A percentile compares a stretch with the other conserved stretches of the same genome.
Evolutionary conservation across 805 yeast species (phyloP).

Genomic region (Pichia deserticola): DNA sequence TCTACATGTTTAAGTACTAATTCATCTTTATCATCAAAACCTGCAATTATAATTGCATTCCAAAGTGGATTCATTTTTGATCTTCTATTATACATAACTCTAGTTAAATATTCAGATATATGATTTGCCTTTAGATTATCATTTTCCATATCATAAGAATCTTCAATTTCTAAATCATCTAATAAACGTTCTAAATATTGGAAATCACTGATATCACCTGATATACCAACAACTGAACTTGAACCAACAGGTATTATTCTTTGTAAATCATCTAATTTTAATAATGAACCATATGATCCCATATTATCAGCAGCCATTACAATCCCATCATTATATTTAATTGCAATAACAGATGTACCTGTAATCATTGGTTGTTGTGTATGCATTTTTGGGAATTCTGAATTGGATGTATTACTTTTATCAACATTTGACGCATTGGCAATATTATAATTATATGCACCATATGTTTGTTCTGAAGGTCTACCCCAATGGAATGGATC

Average conservation of each 20-base stretch:
- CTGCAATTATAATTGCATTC: constrained; percentile 91
- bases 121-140: constrained; percentile 70
- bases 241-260: constrained; percentile 79
- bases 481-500: constrained; percentile 95
- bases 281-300: constrained; percentile 88
- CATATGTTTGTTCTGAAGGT: constrained; percentile 77
- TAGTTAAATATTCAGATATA: constrained; percentile 79
- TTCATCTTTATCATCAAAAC: constrained; percentile 60
- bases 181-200: constrained; percentile 72
- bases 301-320: constrained; percentile 92
- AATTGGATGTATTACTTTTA: constrained; percentile 11
- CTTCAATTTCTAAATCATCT: constrained; percentile 72
- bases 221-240: constrained; percentile 82
- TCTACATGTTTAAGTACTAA: constrained; percentile 85
- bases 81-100: constrained; percentile 80
- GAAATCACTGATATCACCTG: constrained; percentile 93
- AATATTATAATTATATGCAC: constrained; percentile 67
- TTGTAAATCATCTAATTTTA: constrained; percentile 79
- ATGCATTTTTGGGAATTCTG: constrained; percentile 63
- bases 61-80: constrained; percentile 92
- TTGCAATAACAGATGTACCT: constrained; percentile 90
- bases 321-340: constrained; percentile 85
- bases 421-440: constrained; percentile 46
- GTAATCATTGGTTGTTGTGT: constrained; percentile 95
- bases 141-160: constrained; percentile 68